Evolutionary conservation across 768 basidiomycete species (phyloP).

Genomic region (Tulasnella sp.): DNA sequence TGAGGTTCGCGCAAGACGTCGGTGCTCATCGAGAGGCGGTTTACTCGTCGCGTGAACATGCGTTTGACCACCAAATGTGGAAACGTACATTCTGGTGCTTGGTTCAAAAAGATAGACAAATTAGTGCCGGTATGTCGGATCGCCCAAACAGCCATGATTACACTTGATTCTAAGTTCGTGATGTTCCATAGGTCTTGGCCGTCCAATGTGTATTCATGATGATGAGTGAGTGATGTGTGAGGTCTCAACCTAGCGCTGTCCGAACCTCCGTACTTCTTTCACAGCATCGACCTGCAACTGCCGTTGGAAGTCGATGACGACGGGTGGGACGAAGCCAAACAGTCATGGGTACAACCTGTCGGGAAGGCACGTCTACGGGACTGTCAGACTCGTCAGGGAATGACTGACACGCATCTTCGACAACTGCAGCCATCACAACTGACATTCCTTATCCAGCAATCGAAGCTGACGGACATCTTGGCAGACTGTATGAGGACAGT

Average conservation of each 20-base stretch:
- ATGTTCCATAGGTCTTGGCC: constrained; percentile 36
- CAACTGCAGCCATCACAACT: constrained; percentile 44
- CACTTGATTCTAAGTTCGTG: too few species aligned
- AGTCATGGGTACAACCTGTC: constrained; percentile 54
- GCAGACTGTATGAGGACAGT: constrained; percentile 51
- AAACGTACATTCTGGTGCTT: constrained; percentile 71
- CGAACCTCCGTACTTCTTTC: background rate
- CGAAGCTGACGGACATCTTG: constrained; percentile 51
- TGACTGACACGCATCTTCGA: too few species aligned
- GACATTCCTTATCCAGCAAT: constrained; percentile 44
- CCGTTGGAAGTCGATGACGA: constrained; percentile 73
- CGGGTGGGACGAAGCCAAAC: constrained; percentile 56
- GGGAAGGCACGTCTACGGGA: constrained; percentile 25
- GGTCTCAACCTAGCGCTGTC: background rate
- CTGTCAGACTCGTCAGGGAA: too few species aligned
- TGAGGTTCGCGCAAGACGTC: constrained; percentile 30
- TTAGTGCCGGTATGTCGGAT: too few species aligned
- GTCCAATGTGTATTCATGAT: constrained; percentile 64
- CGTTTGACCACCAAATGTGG: constrained; percentile 57
- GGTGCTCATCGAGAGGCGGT: constrained; percentile 48
- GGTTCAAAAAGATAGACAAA: too few species aligned
- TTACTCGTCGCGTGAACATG: constrained; percentile 36
- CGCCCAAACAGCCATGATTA: too few species aligned
- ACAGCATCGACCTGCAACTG: constrained; percentile 60
- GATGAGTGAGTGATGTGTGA: constrained; percentile 45